Evolutionary conservation across 176 grass and related monocot species (phyloP), one percentile per base, ranked within the genome.

Genomic region (Luzula sylvatica): DNA sequence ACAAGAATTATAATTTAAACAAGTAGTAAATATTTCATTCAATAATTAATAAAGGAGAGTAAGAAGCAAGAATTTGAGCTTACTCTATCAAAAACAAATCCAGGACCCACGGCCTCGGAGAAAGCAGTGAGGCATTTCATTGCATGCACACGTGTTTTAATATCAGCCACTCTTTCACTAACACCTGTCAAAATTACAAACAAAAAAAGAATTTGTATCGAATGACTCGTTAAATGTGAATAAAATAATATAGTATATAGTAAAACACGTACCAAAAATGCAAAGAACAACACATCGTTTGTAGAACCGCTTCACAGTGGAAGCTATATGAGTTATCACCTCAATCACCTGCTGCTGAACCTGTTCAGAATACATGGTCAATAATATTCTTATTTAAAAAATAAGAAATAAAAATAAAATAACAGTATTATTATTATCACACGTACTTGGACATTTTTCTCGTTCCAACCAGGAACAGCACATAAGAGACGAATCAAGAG

Each of bases 51-150:
- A n/a, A n/a, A n/a, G n/a, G 12, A 62, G 66, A 18, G 22, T 32
- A 55, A 23, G 28, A 42, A 38, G 23, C 49, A 42, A 71, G 15
- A 8, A 15, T n/a, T 50, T 52, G 8, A 27, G 3, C 81, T 71
- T 86, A 98, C 92, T 72, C 92, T 75, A 2, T 98, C 92, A 86
- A 98, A 98, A 52, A 90, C 74, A 69, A 98, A 98, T 51, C 92
- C 92, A 1, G 92, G 92, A 72, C 92, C 81, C 47, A 90, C 92
- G 48, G 92, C 78, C 68, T 98, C 92, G 47, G 85, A 82, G 55
- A 98, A 90, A 44, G 75, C 71, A 12, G 92, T 90, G 48, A 98
- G 81, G 55, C 92, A 98, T 67, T 98, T 98, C 81, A 87, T 90
- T 69, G 92, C 85, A 77, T 79, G 65, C 7, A 35, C 29, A 26